A percentile compares a stretch with the other conserved stretches of the same genome.
Conservation (phyloP, 176 grass and related monocot genomes). For the Musa beccarii region DNA sequence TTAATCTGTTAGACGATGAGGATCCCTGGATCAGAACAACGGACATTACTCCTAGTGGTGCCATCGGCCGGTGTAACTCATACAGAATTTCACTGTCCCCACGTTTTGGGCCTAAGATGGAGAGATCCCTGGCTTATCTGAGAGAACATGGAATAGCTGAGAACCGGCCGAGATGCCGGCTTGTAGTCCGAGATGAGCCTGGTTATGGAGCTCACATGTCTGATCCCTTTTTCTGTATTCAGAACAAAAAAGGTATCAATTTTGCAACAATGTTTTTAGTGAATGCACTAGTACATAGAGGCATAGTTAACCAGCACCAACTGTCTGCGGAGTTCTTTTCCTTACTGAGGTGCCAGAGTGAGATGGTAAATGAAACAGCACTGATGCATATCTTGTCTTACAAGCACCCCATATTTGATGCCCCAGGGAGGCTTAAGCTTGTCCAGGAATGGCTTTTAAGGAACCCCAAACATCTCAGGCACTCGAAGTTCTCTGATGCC, state of each 20-base stretch:
- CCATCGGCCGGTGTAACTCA: conserved; percentile 46
- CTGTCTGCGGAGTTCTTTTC: conserved; percentile 57
- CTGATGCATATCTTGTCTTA: conserved; percentile 45
- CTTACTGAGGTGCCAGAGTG: conserved; percentile 36
- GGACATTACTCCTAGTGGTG: conserved; percentile 50
- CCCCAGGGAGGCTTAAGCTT: conserved; percentile 24
- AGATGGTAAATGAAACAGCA: conserved; percentile 30
- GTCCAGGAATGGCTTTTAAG: conserved; percentile 27
- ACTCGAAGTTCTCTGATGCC: conserved; percentile 18
- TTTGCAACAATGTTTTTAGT: conserved; percentile 70
- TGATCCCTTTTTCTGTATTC: conserved; percentile 59
- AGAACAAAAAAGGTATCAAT: conserved; percentile 31
- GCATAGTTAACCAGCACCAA: conserved; percentile 65
- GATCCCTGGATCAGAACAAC: conserved; percentile 79
- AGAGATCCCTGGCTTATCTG: conserved; percentile 39
- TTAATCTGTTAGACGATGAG: conserved; percentile 61
- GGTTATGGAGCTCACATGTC: conserved; percentile 31
- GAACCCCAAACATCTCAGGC: conserved; percentile 24
- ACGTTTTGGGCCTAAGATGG: conserved; percentile 50
- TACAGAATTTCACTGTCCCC: conserved; percentile 49
- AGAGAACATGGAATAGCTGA: conserved; percentile 31
- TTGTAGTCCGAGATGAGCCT: conserved; percentile 37
- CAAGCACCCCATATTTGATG: conserved; percentile 32
- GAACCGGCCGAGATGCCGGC: background rate
- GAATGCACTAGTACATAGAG: conserved; percentile 73